phyloP scores from a whole-genome alignment of 2,329 filamentous ascomycete species.

The Ophiostoma australiae region DNA sequence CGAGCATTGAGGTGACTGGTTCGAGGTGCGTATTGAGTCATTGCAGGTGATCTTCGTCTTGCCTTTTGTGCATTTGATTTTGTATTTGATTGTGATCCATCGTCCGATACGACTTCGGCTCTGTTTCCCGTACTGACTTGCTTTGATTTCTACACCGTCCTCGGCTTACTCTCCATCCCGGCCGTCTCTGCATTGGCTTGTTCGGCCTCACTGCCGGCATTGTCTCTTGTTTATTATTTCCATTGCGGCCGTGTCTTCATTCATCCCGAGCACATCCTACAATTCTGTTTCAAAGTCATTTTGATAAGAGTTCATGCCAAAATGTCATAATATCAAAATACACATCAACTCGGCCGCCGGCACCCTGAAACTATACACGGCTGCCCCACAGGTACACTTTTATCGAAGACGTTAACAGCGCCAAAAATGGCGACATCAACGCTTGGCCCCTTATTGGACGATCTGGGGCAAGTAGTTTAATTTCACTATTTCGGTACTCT shows the following conservation, averaged over 20 bases:
- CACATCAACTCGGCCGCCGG: not conserved
- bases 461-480: not conserved
- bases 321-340: not conserved
- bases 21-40: not conserved
- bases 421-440: constrained; percentile 25
- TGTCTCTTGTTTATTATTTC: not conserved
- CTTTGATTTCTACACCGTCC: not conserved
- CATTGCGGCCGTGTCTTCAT: not conserved
- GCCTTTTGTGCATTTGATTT: not conserved
- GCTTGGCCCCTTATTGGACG: constrained; percentile 9
- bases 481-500: not conserved
- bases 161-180: constrained; percentile 6
- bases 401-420: constrained; percentile 16
- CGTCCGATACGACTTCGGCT: not conserved
- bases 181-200: not conserved
- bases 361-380: not conserved
- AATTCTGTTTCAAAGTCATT: not conserved
- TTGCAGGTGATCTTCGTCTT: not conserved
- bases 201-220: not conserved
- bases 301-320: not conserved
- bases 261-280: not conserved
- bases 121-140: not conserved
- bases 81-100: not conserved
- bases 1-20: not conserved
- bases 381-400: not conserved